Evolutionary conservation across 257 asterid species (phyloP).

Genomic region (Jasminum sambac): DNA sequence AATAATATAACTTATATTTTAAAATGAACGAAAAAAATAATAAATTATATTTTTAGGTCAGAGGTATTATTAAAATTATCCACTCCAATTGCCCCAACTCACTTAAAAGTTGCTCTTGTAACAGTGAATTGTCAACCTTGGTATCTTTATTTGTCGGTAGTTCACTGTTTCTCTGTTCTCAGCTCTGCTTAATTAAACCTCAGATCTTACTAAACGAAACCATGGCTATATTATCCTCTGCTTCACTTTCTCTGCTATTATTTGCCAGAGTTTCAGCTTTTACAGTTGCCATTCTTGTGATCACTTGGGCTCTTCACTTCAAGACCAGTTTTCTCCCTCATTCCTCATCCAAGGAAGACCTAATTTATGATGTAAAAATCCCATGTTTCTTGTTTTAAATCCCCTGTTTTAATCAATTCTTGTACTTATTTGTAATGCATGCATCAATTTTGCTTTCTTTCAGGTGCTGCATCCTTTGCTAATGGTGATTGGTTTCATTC

Average conservation of each 20-base stretch:
- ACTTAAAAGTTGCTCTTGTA: neutral
- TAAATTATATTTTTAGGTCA: neutral
- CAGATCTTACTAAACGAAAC: conserved; percentile 13
- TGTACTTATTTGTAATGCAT: conserved; percentile 16
- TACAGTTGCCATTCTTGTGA: conserved; percentile 67
- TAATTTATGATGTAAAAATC: conserved; percentile 55
- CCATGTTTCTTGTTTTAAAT: neutral
- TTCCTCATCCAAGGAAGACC: conserved; percentile 56
- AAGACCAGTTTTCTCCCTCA: conserved; percentile 63
- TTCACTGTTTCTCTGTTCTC: conserved; percentile 15
- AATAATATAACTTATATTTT: too few species aligned
- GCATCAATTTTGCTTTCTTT: neutral
- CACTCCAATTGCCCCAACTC: conserved; percentile 5
- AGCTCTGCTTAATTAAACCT: neutral
- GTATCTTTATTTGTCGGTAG: conserved; percentile 36
- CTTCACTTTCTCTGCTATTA: conserved; percentile 38
- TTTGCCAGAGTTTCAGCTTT: conserved; percentile 68
- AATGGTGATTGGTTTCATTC: conserved; percentile 90
- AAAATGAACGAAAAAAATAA: conserved; percentile 14
- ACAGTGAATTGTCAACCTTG: neutral
- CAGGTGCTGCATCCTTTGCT: conserved; percentile 87
- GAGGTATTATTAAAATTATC: too few species aligned
- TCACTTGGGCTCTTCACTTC: conserved; percentile 70
- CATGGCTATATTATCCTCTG: conserved; percentile 46
- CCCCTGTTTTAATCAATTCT: neutral